Evolutionary conservation across 306 rosid species (phyloP).

Genomic region (Leucaena leucocephala): DNA sequence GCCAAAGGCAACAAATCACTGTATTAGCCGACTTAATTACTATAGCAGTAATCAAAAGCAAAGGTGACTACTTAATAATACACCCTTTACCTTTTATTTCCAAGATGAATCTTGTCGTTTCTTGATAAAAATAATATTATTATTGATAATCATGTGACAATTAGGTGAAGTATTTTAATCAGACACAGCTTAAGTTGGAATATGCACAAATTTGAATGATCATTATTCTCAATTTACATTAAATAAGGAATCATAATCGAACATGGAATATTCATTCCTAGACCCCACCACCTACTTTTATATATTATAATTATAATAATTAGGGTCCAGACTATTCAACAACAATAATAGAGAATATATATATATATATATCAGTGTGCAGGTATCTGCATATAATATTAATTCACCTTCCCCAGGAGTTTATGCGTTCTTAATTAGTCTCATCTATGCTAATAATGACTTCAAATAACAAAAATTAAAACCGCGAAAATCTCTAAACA

Average conservation of each 20-base stretch:
- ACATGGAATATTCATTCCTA: not conserved
- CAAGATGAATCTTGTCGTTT: conserved; percentile 20
- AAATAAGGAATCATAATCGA: not conserved
- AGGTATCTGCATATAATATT: not conserved
- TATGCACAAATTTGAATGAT: not conserved
- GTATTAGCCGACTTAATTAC: not conserved
- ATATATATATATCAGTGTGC: not conserved
- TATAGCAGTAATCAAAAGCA: not conserved
- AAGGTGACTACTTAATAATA: conserved; percentile 2
- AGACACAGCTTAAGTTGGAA: not conserved
- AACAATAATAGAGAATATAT: not conserved
- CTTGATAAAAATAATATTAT: not conserved
- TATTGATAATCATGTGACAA: not conserved
- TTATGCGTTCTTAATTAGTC: not conserved
- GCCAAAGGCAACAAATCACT: not conserved
- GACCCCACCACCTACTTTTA: not conserved
- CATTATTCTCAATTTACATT: not conserved
- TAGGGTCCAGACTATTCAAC: not conserved
- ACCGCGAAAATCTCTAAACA: not conserved
- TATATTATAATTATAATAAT: not conserved
- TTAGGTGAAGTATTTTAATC: conserved; percentile 9
- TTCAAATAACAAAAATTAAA: not conserved
- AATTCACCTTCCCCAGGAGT: conserved; percentile 11
- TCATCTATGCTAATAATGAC: not conserved
- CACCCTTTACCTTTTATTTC: not conserved